These are phyloP conservation scores for Hypoxylon sp. DNA, from an alignment of 2,329 filamentous ascomycete genomes.

Conservation along the genomic window DNA sequence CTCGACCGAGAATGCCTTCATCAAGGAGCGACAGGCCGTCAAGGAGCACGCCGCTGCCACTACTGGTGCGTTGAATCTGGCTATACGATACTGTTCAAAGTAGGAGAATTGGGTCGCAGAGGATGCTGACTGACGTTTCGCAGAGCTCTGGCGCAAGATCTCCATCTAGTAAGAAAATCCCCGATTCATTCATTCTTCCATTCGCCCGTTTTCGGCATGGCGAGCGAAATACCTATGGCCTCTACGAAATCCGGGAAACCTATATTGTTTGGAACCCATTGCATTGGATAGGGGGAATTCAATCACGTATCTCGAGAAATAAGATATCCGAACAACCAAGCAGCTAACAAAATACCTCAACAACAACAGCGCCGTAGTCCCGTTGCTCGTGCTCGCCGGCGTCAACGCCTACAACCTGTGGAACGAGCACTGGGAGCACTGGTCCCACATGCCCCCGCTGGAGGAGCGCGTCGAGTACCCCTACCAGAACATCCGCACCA, in stretches of 20 bases:
- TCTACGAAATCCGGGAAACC: too few species aligned
- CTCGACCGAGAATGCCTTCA: constrained; percentile 88
- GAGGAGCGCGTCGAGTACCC: constrained; percentile 94
- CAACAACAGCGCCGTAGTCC: constrained; percentile 77
- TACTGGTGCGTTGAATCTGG: constrained; percentile 70
- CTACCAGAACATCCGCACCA: constrained; percentile 97
- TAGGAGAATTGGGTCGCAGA: background rate
- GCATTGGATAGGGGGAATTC: too few species aligned
- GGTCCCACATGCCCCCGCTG: constrained; percentile 81
- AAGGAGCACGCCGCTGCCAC: constrained; percentile 89
- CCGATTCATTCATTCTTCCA: constrained; percentile 10
- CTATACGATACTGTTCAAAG: background rate
- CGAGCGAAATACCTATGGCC: too few species aligned
- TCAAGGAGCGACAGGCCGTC: constrained; percentile 88
- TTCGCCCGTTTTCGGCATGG: constrained; percentile 6
- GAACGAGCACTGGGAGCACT: constrained; percentile 98
- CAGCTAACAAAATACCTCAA: constrained; percentile 28
- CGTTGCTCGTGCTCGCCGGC: constrained; percentile 73
- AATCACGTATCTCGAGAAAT: too few species aligned
- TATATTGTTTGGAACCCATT: too few species aligned
- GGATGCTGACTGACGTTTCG: constrained; percentile 47
- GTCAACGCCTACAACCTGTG: constrained; percentile 92
- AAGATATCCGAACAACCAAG: too few species aligned
- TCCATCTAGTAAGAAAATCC: constrained; percentile 81
- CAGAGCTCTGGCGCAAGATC: constrained; percentile 95